Evolutionary conservation across 164 flowering plant species (phyloP).

Genomic region (Umbellularia californica): DNA sequence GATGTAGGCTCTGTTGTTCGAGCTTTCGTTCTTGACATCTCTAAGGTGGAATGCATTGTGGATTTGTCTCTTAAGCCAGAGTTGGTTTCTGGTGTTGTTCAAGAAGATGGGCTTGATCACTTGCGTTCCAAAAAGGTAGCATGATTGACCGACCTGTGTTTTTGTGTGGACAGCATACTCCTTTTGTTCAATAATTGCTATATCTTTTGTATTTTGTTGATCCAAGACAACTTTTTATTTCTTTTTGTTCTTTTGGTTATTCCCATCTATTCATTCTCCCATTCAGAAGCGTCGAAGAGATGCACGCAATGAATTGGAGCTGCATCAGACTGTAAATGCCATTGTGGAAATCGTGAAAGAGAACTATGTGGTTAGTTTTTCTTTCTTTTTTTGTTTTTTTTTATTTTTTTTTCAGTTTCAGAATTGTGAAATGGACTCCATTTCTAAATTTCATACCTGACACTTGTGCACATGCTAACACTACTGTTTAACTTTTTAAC

Average conservation of each 20-base stretch:
- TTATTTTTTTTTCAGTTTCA: not conserved
- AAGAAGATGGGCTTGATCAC: conserved; percentile 18
- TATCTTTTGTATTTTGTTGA: not conserved
- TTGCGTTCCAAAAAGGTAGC: conserved; percentile 40
- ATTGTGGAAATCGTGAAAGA: conserved; percentile 87
- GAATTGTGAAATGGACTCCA: not conserved
- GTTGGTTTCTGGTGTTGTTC: conserved; percentile 30
- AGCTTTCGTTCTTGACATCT: conserved; percentile 81
- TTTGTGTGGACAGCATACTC: not conserved
- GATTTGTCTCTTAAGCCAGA: conserved; percentile 82
- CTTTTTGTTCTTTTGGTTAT: not conserved
- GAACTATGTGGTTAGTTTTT: conserved; percentile 68
- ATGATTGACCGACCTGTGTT: not conserved
- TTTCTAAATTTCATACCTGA: not conserved
- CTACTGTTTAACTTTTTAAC: not conserved
- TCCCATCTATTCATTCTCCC: not conserved
- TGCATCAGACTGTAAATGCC: conserved; percentile 71
- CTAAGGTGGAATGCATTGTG: conserved; percentile 62
- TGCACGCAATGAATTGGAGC: conserved; percentile 37
- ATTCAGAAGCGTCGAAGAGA: conserved; percentile 71
- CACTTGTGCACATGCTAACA: not conserved
- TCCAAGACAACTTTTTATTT: not conserved
- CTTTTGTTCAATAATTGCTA: not conserved
- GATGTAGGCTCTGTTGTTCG: conserved; percentile 49
- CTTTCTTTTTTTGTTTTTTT: too few species aligned